Base-by-base conservation (phyloP, 441 rosid genomes). In the Pelargonium myrrhifolium region DNA sequence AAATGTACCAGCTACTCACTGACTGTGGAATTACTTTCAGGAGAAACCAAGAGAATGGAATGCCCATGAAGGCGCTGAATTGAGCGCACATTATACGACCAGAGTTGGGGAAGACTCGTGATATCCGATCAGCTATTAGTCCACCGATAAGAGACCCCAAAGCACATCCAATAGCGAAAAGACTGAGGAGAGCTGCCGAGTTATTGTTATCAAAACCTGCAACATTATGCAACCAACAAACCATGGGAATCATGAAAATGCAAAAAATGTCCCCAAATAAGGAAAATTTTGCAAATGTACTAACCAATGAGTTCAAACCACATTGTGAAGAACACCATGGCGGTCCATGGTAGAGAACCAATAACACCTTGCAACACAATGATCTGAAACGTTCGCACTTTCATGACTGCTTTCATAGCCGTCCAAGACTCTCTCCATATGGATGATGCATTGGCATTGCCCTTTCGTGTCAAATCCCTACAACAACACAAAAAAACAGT, bases 281-380 rank as follows among this genome's bases (percentile, higher is more conserved):
- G n/a, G n/a, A n/a, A n/a, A n/a, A n/a, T n/a, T n/a, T n/a, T n/a
- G n/a, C n/a, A n/a, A n/a, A n/a, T n/a, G 45, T 47, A 4, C 83
- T 84, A 67, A 86, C 99, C 97, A 12, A 93, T 91, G 64, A 93
- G 85, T 75, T 93, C 96, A 72, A 93, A 91, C 99, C 97, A 93
- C 96, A 93, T 87, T 2, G 99, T 85, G 67, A 91, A 86, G 81
- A 93, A 93, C 39, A 93, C 97, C 97, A 91, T 89, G 6, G 99
- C 99, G 1, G 99, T 93, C 97, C 99, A 93, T 5, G 99, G 96
- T 15, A 91, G 75, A 10, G 93, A 84, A 65, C 99, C 99, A 21
- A 93, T 79, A 56, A 91, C 74, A 9, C 99, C 99, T 76, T 93
- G 97, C 81, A 88, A 56, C 66, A 91, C 96, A 62, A 91, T 93